These are phyloP conservation scores for Pythium coloratum DNA, from an alignment of 352 stramenopile species.

Conservation along the genomic window DNA sequence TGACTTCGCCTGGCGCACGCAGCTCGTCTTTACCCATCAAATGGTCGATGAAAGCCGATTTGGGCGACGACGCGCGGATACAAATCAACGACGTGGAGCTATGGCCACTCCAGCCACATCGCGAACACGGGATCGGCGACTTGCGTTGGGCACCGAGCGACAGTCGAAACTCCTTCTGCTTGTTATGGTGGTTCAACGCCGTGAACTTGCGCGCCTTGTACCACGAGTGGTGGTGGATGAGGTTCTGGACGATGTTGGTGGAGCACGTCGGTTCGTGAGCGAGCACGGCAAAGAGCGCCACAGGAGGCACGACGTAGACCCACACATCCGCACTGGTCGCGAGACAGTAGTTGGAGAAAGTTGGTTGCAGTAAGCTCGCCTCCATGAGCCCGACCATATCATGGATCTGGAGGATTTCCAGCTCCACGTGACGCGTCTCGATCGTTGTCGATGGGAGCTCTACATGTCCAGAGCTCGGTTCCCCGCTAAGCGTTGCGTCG, in stretches of 20 bases:
- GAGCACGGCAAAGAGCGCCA: conserved; percentile 40
- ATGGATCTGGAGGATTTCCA: conserved; percentile 54
- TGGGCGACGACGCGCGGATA: conserved; percentile 27
- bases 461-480: not conserved
- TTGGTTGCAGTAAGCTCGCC: conserved; percentile 32
- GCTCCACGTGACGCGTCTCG: conserved; percentile 45
- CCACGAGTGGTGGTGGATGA: conserved; percentile 47
- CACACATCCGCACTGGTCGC: conserved; percentile 34
- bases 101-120: conserved; percentile 57
- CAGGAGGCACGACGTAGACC: conserved; percentile 31
- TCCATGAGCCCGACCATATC: conserved; percentile 50
- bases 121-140: conserved; percentile 50
- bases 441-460: conserved; percentile 1
- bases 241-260: conserved; percentile 39
- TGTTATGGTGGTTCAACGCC: conserved; percentile 59
- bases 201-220: conserved; percentile 58
- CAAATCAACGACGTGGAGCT: conserved; percentile 50
- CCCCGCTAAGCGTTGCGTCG: too few species aligned
- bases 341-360: conserved; percentile 52
- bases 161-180: conserved; percentile 37
- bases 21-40: conserved; percentile 11
- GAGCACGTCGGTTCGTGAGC: conserved; percentile 38
- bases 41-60: conserved; percentile 24
- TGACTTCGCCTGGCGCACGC: not conserved
- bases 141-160: conserved; percentile 44